These are phyloP conservation scores for Metschnikowia rubicola DNA, from an alignment of 805 yeast genomes.

Conservation along the genomic window DNA sequence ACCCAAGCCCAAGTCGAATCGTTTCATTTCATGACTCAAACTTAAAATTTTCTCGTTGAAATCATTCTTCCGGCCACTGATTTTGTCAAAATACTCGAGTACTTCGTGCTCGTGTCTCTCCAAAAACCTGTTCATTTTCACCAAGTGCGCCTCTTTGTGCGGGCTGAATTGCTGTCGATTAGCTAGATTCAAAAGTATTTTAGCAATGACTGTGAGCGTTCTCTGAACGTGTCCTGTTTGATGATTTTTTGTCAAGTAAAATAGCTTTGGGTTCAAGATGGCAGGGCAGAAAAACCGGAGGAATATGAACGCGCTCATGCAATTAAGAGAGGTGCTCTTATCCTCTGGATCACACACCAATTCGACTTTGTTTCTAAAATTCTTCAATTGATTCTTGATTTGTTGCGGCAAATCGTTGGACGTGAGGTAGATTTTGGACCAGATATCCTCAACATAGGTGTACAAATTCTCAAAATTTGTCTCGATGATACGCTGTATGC, in stretches of 20 bases:
- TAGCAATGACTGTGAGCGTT: conserved; percentile 78
- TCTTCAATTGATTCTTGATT: conserved; percentile 60
- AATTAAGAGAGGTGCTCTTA: conserved; percentile 55
- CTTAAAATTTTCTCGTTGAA: conserved; percentile 57
- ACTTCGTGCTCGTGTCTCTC: conserved; percentile 54
- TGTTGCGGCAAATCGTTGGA: conserved; percentile 72
- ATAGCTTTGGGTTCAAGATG: conserved; percentile 81
- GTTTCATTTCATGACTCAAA: conserved; percentile 51
- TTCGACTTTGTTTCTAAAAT: conserved; percentile 63
- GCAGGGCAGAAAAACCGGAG: conserved; percentile 80
- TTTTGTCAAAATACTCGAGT: conserved; percentile 63
- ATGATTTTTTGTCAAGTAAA: conserved; percentile 66
- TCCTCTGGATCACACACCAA: conserved; percentile 56
- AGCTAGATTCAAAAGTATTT: conserved; percentile 73
- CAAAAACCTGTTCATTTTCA: conserved; percentile 66
- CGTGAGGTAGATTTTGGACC: conserved; percentile 63
- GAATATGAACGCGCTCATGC: conserved; percentile 80
- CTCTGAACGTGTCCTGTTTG: conserved; percentile 71
- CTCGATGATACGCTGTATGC: conserved; percentile 35
- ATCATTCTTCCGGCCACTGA: conserved; percentile 68
- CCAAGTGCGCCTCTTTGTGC: conserved; percentile 79
- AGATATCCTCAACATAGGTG: conserved; percentile 52
- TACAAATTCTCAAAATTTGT: conserved; percentile 49
- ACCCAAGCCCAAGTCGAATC: conserved; percentile 58
- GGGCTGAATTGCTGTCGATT: conserved; percentile 70